phyloP scores from a whole-genome alignment of 2,329 filamentous ascomycete species.

The Colletotrichum navitas region DNA sequence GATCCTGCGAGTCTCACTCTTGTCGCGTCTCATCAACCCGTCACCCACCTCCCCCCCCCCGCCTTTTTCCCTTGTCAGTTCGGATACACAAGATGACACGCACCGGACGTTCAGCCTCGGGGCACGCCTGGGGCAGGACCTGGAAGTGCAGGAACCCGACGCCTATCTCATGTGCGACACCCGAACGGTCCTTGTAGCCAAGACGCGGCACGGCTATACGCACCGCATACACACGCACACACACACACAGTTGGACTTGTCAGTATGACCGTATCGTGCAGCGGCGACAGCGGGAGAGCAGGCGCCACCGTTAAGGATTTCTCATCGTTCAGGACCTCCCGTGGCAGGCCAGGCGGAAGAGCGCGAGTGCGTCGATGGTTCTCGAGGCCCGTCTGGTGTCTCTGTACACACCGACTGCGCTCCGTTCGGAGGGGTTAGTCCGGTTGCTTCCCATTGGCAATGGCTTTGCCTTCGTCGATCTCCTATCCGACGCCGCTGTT shows the following conservation, averaged over 20 bases:
- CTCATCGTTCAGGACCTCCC: background rate
- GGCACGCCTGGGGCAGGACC: background rate
- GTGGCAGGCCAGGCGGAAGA: background rate
- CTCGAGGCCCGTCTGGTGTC: background rate
- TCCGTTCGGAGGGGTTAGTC: background rate
- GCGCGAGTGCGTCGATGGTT: background rate
- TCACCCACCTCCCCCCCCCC: background rate
- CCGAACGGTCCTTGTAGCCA: constrained; percentile 8
- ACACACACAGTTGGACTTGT: background rate
- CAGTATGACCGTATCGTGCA: constrained; percentile 38
- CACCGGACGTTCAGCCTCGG: background rate
- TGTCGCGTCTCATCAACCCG: background rate
- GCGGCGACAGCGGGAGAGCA: constrained; percentile 37
- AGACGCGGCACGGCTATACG: constrained; percentile 2
- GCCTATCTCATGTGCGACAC: background rate
- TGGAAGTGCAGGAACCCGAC: background rate
- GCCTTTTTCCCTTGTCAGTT: background rate
- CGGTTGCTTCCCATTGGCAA: background rate
- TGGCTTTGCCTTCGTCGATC: background rate
- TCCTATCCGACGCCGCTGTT: background rate
- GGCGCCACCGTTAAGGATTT: background rate
- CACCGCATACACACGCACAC: background rate
- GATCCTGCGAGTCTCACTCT: background rate
- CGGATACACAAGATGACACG: background rate
- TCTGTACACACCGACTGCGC: background rate